Conservation (phyloP, 139 green algal species). For the Chlorokybus atmophyticus region DNA sequence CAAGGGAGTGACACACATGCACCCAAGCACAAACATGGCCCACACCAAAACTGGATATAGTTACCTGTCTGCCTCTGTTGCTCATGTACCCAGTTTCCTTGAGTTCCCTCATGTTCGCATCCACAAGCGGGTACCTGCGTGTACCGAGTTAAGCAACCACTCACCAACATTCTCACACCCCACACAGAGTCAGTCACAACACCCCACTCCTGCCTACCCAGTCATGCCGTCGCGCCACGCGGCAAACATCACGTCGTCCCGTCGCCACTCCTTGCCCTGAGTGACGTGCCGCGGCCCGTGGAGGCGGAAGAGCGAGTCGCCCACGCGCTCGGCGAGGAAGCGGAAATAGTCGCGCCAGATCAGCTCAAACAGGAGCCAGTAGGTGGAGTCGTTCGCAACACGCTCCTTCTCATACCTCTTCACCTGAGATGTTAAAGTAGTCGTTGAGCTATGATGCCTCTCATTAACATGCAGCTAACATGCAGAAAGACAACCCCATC, state of each 20-base stretch:
- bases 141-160: neutral
- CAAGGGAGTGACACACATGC: too few relatives aligned
- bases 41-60: too few relatives aligned
- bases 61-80: constrained; percentile 65
- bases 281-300: constrained; percentile 14
- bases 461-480: neutral
- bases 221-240: constrained; percentile 71
- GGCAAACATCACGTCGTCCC: constrained; percentile 17
- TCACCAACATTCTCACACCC: neutral
- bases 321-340: constrained; percentile 71
- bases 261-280: neutral
- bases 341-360: constrained; percentile 86
- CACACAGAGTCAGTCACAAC: constrained; percentile 1
- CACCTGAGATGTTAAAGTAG: too few relatives aligned
- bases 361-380: constrained; percentile 68
- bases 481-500: too few relatives aligned
- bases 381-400: constrained; percentile 73
- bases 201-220: constrained; percentile 29
- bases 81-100: constrained; percentile 79
- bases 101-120: constrained; percentile 97
- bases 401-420: constrained; percentile 68
- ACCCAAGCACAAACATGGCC: too few relatives aligned
- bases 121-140: constrained; percentile 65
- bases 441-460: neutral
- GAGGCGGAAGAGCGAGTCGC: constrained; percentile 69